Evolutionary conservation across 148 eudicot genomes (phyloP).

Genomic region (Spergularia marina): DNA sequence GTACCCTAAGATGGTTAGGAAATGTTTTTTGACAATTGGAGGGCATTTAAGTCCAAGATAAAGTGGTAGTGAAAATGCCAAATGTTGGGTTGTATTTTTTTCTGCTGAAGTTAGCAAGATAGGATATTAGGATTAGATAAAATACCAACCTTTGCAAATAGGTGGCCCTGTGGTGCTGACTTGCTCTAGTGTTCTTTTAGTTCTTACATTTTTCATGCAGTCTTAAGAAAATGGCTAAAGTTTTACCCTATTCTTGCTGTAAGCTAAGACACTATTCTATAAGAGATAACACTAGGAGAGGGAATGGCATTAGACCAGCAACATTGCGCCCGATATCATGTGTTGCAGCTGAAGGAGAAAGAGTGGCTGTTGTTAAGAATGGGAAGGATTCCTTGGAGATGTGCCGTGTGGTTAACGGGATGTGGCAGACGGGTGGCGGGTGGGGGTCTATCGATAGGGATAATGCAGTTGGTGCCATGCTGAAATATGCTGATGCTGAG

Average conservation of each 20-base stretch:
- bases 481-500: conserved; percentile 73
- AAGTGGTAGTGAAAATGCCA: not conserved
- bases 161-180: not conserved
- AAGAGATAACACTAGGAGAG: conserved; percentile 26
- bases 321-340: conserved; percentile 38
- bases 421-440: conserved; percentile 90
- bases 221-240: conserved; percentile 39
- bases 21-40: not conserved
- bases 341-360: conserved; percentile 39
- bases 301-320: conserved; percentile 19
- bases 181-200: no score
- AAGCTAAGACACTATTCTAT: conserved; percentile 31
- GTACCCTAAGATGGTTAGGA: no score
- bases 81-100: conserved; percentile 19
- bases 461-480: conserved; percentile 66
- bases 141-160: not conserved
- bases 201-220: conserved; percentile 1
- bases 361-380: conserved; percentile 47
- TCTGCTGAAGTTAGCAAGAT: conserved; percentile 3
- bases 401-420: conserved; percentile 67
- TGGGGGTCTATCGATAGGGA: conserved; percentile 66
- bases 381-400: conserved; percentile 66
- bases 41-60: conserved; percentile 6
- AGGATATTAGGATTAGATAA: conserved; percentile 24
- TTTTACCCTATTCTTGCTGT: conserved; percentile 35